These are phyloP conservation scores for Choiromyces venosus DNA, from an alignment of 495 filamentous ascomycete genomes.

Conservation along the genomic window DNA sequence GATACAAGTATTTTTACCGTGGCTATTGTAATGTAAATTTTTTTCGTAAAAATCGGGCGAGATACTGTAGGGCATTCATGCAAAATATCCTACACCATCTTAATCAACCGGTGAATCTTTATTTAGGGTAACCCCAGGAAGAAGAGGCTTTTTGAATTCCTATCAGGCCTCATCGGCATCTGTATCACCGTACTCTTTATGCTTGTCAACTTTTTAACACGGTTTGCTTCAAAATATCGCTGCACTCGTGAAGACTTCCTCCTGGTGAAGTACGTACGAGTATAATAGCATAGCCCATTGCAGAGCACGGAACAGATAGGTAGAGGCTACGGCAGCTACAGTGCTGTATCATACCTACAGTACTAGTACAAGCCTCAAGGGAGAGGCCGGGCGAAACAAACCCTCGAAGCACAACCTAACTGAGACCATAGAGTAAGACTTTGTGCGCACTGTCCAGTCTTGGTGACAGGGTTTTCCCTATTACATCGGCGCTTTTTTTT, in stretches of 20 bases:
- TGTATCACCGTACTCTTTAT: not conserved
- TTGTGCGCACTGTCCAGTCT: not conserved
- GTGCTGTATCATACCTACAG: not conserved
- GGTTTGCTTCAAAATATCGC: not conserved
- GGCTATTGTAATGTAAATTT: too few species aligned
- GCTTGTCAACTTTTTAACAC: not conserved
- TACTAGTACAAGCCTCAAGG: too few species aligned
- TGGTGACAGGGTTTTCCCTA: not conserved
- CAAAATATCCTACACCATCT: constrained; percentile 2
- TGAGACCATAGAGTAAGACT: not conserved
- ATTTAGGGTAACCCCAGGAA: not conserved
- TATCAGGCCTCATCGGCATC: not conserved
- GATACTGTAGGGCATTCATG: not conserved
- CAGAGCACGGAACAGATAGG: not conserved
- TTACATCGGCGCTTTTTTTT: not conserved
- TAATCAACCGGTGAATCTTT: not conserved
- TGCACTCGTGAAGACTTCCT: not conserved
- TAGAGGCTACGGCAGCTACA: not conserved
- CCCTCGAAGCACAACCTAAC: not conserved
- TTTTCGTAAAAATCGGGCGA: not conserved
- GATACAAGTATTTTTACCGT: too few species aligned
- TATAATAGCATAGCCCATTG: too few species aligned
- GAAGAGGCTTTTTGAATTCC: not conserved
- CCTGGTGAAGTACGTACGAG: too few species aligned
- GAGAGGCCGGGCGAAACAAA: not conserved